phyloP scores from a whole-genome alignment of 306 rosid genomes.

The Benincasa hispida region DNA sequence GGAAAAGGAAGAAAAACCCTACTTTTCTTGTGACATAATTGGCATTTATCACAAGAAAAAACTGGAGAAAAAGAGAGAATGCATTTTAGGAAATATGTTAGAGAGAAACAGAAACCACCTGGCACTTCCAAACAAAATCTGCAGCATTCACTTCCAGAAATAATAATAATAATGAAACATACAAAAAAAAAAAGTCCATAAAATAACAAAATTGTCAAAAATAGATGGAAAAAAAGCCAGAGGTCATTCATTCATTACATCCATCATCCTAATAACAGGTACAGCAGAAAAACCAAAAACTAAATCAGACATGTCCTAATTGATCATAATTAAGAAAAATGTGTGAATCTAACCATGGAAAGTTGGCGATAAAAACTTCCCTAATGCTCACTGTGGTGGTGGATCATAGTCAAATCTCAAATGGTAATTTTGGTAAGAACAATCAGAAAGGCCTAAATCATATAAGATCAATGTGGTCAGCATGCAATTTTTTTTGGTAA shows the following conservation, averaged over 20 bases:
- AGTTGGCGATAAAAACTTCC: conserved; percentile 7
- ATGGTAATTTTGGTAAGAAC: conserved; percentile 16
- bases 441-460: conserved; percentile 23
- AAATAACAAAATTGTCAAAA: neutral
- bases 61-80: neutral
- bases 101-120: neutral
- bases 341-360: conserved; percentile 14
- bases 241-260: conserved; percentile 22
- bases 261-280: conserved; percentile 30
- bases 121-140: neutral
- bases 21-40: neutral
- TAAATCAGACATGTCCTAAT: conserved; percentile 45
- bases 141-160: neutral
- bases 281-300: conserved; percentile 30
- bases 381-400: conserved; percentile 25
- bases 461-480: conserved; percentile 10
- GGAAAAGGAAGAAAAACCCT: neutral
- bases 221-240: neutral
- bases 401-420: conserved; percentile 10
- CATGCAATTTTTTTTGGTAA: neutral
- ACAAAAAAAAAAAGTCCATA: neutral
- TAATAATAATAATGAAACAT: neutral
- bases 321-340: conserved; percentile 14
- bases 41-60: conserved; percentile 3
- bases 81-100: neutral